Conservation (phyloP, 495 filamentous ascomycete genomes). For the Coniosporium apollinis region DNA sequence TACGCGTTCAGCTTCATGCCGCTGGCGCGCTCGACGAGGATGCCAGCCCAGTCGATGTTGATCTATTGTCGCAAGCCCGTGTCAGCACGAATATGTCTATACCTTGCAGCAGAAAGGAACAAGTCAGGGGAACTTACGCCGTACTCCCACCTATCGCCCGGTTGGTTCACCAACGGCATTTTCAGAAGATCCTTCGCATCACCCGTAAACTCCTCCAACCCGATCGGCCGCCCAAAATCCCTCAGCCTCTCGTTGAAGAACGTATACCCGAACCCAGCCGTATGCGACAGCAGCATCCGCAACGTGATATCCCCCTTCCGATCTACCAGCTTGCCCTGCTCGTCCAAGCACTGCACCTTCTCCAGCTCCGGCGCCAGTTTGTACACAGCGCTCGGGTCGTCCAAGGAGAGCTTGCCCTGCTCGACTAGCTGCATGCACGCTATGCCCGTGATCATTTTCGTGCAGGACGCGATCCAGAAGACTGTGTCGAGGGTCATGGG, state of each 20-base stretch:
- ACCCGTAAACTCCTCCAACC: constrained; percentile 38
- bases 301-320: constrained; percentile 41
- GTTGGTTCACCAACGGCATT: constrained; percentile 37
- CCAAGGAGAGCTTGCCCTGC: constrained; percentile 33
- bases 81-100: too few relatives aligned
- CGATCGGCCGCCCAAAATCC: constrained; percentile 28
- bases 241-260: constrained; percentile 37
- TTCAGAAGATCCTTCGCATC: constrained; percentile 24
- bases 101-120: too few relatives aligned
- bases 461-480: constrained; percentile 42
- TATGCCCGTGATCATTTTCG: constrained; percentile 20
- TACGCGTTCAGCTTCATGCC: constrained; percentile 36
- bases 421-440: constrained; percentile 48
- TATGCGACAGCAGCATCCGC: constrained; percentile 45
- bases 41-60: constrained; percentile 44
- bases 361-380: constrained; percentile 34
- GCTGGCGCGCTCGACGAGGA: constrained; percentile 35
- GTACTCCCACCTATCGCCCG: constrained; percentile 40
- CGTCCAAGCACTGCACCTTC: constrained; percentile 29
- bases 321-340: constrained; percentile 29
- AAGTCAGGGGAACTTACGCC: constrained; percentile 27
- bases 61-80: constrained; percentile 18
- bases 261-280: constrained; percentile 26
- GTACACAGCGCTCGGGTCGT: constrained; percentile 33
- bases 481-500: constrained; percentile 33